Evolutionary conservation across 2,329 filamentous ascomycete species (phyloP).

Genomic region (Pseudogymnoascus sp.): DNA sequence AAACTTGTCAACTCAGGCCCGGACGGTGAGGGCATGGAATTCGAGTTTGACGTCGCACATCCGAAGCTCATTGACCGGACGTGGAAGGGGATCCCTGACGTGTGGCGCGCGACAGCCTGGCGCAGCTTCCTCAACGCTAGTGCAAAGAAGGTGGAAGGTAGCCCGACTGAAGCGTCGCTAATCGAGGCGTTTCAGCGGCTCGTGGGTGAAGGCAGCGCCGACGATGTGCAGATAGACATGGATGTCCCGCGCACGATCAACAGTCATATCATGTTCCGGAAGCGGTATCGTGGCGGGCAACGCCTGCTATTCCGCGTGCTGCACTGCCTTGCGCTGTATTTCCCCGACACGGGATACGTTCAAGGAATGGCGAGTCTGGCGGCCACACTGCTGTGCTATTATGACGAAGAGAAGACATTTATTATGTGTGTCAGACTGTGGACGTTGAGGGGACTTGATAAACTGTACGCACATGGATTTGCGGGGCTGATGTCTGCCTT

Average conservation of each 20-base stretch:
- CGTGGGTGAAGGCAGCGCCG: conserved; percentile 65
- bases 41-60: conserved; percentile 73
- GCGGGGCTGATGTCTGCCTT: conserved; percentile 78
- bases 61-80: conserved; percentile 83
- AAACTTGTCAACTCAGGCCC: conserved; percentile 34
- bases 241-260: conserved; percentile 94
- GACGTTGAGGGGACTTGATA: conserved; percentile 77
- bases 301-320: conserved; percentile 85
- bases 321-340: conserved; percentile 85
- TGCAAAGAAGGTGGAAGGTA: conserved; percentile 54
- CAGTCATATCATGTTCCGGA: conserved; percentile 93
- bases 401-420: conserved; percentile 88
- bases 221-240: conserved; percentile 94
- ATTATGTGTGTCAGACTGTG: conserved; percentile 95
- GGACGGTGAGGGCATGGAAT: conserved; percentile 50
- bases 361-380: conserved; percentile 95
- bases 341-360: conserved; percentile 86
- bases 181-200: conserved; percentile 64
- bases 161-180: conserved; percentile 57
- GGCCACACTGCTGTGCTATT: conserved; percentile 90
- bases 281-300: conserved; percentile 85
- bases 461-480: conserved; percentile 78
- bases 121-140: conserved; percentile 81
- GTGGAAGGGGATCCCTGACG: conserved; percentile 97
- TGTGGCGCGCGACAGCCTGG: conserved; percentile 91